phyloP scores from a whole-genome alignment of 2,329 filamentous ascomycete species.

The Alternaria novae-zelandiae region DNA sequence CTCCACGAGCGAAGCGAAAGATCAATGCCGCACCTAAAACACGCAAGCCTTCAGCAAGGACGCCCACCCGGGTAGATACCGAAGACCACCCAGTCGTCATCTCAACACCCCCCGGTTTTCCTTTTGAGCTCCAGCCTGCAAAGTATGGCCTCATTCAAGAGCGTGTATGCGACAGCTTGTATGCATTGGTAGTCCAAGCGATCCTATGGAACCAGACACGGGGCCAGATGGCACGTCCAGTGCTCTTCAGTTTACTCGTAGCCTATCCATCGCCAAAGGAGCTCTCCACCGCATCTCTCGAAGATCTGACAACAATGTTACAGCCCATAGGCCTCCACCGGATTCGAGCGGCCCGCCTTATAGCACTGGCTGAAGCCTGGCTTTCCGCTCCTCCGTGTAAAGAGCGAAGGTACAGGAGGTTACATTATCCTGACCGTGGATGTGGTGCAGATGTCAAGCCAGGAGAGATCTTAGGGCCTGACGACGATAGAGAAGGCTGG shows the following conservation, averaged over 20 bases:
- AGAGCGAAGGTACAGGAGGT: slow-evolving; percentile 63
- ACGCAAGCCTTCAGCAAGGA: neutral
- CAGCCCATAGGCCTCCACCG: slow-evolving; percentile 38
- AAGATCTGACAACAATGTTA: slow-evolving; percentile 27
- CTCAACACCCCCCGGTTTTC: slow-evolving; percentile 24
- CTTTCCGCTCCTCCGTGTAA: slow-evolving; percentile 65
- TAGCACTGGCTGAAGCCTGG: slow-evolving; percentile 75
- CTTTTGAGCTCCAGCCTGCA: slow-evolving; percentile 30
- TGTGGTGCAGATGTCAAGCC: slow-evolving; percentile 51
- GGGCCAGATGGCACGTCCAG: slow-evolving; percentile 75
- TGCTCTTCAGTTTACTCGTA: slow-evolving; percentile 72
- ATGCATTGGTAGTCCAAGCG: slow-evolving; percentile 80
- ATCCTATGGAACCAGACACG: slow-evolving; percentile 85
- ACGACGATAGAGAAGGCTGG: slow-evolving; percentile 62
- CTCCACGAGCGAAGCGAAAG: neutral
- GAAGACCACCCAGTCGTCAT: slow-evolving; percentile 16
- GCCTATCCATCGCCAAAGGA: slow-evolving; percentile 70
- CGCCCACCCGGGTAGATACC: slow-evolving; percentile 13
- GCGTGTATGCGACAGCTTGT: slow-evolving; percentile 74
- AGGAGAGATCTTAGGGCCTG: slow-evolving; percentile 47
- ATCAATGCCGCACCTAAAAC: slow-evolving; percentile 8
- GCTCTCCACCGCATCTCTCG: slow-evolving; percentile 56
- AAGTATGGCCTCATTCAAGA: slow-evolving; percentile 86
- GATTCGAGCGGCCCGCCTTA: slow-evolving; percentile 68
- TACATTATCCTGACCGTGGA: slow-evolving; percentile 49